A percentile compares a stretch with the other conserved stretches of the same genome.
These are phyloP conservation scores for Ganoderma sinense DNA, from an alignment of 1,284 basidiomycete genomes.

Conservation along the genomic window DNA sequence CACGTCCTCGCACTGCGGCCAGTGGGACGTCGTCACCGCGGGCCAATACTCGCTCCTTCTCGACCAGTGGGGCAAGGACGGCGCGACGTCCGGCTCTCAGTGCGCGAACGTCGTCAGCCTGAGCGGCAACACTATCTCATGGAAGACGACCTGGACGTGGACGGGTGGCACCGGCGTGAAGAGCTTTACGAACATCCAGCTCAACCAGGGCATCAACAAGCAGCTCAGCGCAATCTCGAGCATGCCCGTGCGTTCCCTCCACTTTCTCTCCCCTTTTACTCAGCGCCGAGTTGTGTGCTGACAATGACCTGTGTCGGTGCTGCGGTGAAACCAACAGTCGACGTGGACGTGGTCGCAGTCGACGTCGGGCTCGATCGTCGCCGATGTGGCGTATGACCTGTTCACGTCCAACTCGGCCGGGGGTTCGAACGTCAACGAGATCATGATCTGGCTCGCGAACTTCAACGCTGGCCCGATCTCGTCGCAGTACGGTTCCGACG, in stretches of 20 bases:
- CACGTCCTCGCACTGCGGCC: constrained; percentile 49
- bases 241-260: constrained; percentile 55
- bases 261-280: constrained; percentile 13
- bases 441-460: constrained; percentile 75
- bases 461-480: constrained; percentile 67
- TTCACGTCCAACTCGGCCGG: constrained; percentile 63
- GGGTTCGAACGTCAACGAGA: constrained; percentile 62
- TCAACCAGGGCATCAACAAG: constrained; percentile 59
- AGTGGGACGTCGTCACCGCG: constrained; percentile 57
- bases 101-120: constrained; percentile 59
- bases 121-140: constrained; percentile 53
- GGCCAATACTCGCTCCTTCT: constrained; percentile 56
- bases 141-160: constrained; percentile 67
- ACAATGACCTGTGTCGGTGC: neutral
- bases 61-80: constrained; percentile 59
- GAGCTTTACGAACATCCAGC: constrained; percentile 66
- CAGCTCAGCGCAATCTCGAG: constrained; percentile 59
- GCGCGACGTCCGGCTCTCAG: constrained; percentile 59
- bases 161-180: constrained; percentile 59
- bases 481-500: constrained; percentile 50
- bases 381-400: constrained; percentile 67
- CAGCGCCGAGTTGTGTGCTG: neutral
- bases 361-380: constrained; percentile 45
- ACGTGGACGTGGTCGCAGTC: constrained; percentile 53
- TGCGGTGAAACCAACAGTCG: constrained; percentile 39